Base-by-base conservation (phyloP, 768 basidiomycete genomes). In the Peribolospora kevripleyi region DNA sequence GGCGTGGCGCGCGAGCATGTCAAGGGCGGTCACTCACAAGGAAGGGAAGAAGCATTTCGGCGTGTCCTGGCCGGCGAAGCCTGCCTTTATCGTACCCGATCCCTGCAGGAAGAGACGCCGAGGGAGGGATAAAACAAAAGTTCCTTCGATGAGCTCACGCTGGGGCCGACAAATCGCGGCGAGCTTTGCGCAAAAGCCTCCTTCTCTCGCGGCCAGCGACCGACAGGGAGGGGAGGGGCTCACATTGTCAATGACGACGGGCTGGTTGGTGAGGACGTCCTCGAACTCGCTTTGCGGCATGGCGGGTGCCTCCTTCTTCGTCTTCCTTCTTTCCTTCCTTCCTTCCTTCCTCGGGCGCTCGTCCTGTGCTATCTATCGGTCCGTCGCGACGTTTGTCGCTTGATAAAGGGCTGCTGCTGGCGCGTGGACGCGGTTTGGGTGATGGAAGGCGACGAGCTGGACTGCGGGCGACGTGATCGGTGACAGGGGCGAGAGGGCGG, bases 11-110 rank as follows among this genome's bases (percentile, higher is more conserved):
- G 42, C 42, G 25, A 46, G 39, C 39, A 54, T 53, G 48, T 9
- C 55, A 58, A 55, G 53, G 58, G 54, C n/a, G 54, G 3, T 5
- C 25, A 51, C 87, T 72, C 70, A 93, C 90, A 87, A 95, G 60
- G 88, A 93, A 59, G 93, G 90, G 65, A 97, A 97, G 75, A 90
- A 97, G 67, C 90, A 95, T 76, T 93, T 93, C 47, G 93, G 93
- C 66, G 93, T 88, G 69, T 95, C 91, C 69, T 95, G 84, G 49
- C 93, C 93, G 54, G 93, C 93, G 66, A 98, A 98, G 46, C 93
- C 93, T 57, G 93, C 93, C 69, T 97, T 98, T 67, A 98, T 91
- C 36, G 86, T 87, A 39, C 93, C 93, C 55, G 91, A 93, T 58
- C 93, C 93, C 87, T 97, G 67, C n/a, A 53, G 10, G 37, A 39